Evolutionary conservation across 345 rosid species (phyloP), one percentile per base, ranked within the genome.

Genomic region (Eucalyptus cloeziana): DNA sequence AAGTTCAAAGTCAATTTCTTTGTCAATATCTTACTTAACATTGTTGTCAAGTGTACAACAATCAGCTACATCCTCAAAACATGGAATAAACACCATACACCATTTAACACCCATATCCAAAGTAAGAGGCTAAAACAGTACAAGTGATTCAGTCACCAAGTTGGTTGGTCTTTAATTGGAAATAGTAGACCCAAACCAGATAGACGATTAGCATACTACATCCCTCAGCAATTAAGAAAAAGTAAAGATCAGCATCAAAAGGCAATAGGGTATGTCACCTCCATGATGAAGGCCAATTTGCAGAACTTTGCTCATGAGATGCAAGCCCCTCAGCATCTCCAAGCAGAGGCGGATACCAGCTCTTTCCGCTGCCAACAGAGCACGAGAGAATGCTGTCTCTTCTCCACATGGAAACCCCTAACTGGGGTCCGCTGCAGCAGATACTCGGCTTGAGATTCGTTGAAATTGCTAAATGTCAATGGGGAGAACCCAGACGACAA

Each of bases 281-380:
- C 22, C 83, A 76, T 40, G 47, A 76, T 76, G 47, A 76, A 76
- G 83, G 83, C 47, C 47, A 40, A 37, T 76, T 71, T 37, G 83
- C 83, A 76, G 45, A 76, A 76, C 47, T 76, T 21, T 76, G 83
- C 83, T 22, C 47, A 76, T 37, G 83, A 40, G 83, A 76, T 40
- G 83, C 83, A 54, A 86, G 49, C 69, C 56, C 87, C 40, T 95
- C 92, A 96, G 93, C 97, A 96, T 89, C 95, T 96, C 99, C 99
- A 97, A 54, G 96, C 98, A 43, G 98, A 95, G 89, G 95, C 98
- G 22, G 97, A 93, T 56, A 96, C 94, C 50, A 97, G 96, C 88
- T 97, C 99, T 88, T 95, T 92, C 87, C 95, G 94, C 91, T 95
- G 97, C 99, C 99, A 97, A 91, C 94, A 96, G 62, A 97, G 94